phyloP scores from a whole-genome alignment of 202 grass and related monocot species.

The Thinopyrum obtusiflorum region DNA sequence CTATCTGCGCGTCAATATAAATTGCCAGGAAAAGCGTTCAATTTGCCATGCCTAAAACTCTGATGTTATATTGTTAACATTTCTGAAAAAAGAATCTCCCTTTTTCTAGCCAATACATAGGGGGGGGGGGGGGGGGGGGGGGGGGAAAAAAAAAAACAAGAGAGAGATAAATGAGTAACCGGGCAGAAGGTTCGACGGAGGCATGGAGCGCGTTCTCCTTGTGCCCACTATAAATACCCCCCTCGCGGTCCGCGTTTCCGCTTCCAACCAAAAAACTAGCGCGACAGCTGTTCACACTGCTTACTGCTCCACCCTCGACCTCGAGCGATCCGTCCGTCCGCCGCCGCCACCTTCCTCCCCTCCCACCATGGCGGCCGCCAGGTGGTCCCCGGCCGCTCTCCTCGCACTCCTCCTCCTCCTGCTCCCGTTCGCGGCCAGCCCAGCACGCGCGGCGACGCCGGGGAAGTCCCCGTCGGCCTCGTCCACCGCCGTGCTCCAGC shows the following conservation, averaged over 20 bases:
- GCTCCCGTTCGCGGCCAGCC: background rate
- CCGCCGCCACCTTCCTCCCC: background rate
- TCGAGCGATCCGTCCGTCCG: background rate
- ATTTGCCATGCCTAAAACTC: no score
- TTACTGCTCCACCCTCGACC: background rate
- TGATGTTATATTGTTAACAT: no score
- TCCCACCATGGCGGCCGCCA: conserved; percentile 24
- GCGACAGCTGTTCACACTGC: background rate
- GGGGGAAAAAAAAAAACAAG: no score
- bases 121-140: no score
- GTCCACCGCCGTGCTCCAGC: conserved; percentile 67
- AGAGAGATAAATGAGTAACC: background rate
- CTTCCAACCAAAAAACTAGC: background rate
- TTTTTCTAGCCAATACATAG: no score
- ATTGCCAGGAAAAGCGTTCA: no score
- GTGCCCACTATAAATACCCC: background rate
- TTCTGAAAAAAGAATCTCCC: background rate
- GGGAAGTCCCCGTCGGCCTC: background rate
- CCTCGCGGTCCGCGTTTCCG: background rate
- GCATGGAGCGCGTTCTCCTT: background rate
- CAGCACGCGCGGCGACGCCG: conserved; percentile 19
- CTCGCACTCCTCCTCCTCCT: background rate
- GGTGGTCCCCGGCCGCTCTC: background rate
- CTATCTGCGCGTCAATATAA: no score
- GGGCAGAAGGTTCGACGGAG: background rate